Base-by-base conservation (phyloP, 208 protist genomes). In the Novymonas esmeraldas region DNA sequence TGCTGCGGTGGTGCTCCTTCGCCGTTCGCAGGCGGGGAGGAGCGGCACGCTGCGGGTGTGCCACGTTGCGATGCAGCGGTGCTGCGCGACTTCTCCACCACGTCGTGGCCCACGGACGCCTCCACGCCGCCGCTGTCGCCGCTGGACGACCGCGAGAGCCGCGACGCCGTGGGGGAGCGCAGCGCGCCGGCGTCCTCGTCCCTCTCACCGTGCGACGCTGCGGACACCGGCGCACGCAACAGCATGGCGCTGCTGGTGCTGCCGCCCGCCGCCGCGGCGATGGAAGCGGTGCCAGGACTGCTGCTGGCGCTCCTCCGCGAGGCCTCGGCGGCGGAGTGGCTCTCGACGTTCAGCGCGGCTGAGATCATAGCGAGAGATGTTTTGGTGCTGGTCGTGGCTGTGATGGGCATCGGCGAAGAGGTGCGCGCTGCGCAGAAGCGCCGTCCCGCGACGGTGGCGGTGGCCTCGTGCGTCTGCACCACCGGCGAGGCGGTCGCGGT, bases 281-380 rank as follows among this genome's bases (percentile, higher is more conserved):
- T 5, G 28, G 42, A 14, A n/a, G n/a, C n/a, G n/a, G n/a, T n/a
- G 58, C 10, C 28, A 16, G 38, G 28, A 10, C 24, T 51, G n/a
- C 28, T 34, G 39, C 44, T 26, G 36, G 26, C 20, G 22, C 26
- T 46, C 46, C 39, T 18, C 39, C 22, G 24, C 22, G 14, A 18
- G 14, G 56, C 39, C 56, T 61, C 39, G 16, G 56, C 26, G 26
- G 36, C 11, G n/a, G n/a, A n/a, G 44, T 36, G 46, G 31, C 22
- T 63, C 26, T 63, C 70, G 11, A 65, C 52, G 24, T 45, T 60
- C 34, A 70, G 70, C 2, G 62, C 54, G 2, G 52, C 70, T 14
- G 54, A 65, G 26, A 76, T 22, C 70, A 76, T 70, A 36, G 70
- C 62, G 1, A 60, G 38, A 5, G 62, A 50, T 1, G 70, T 76